These are phyloP conservation scores for Arthrobotrys entomopaga DNA, from an alignment of 2,329 filamentous ascomycete genomes.

Conservation along the genomic window DNA sequence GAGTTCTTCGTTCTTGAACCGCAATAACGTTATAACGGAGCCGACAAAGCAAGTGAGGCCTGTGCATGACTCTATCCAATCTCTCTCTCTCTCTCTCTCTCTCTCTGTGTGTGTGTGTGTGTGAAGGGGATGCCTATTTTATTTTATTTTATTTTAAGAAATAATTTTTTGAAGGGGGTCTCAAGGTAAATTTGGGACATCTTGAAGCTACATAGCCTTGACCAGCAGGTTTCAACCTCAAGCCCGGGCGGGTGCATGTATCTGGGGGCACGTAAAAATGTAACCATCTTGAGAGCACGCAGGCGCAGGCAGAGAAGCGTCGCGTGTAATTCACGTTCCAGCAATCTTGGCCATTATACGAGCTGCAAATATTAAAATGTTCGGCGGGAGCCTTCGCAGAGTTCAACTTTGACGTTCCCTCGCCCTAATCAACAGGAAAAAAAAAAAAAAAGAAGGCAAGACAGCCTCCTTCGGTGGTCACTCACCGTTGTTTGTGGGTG, in stretches of 20 bases:
- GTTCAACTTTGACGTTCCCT: not conserved
- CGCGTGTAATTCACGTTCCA: constrained; percentile 53
- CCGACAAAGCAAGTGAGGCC: constrained; percentile 37
- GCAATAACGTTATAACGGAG: constrained; percentile 29
- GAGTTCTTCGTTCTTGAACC: constrained; percentile 19
- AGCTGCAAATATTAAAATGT: constrained; percentile 47
- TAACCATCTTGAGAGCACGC: too few species aligned
- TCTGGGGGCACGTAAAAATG: not conserved
- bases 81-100: too few species aligned
- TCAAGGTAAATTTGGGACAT: too few species aligned
- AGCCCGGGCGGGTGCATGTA: too few species aligned
- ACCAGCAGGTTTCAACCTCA: too few species aligned
- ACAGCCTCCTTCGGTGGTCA: constrained; percentile 22
- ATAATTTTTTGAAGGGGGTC: too few species aligned
- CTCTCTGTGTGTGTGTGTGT: too few species aligned
- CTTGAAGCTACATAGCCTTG: too few species aligned
- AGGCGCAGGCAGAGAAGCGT: constrained; percentile 6
- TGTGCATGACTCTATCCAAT: constrained; percentile 16
- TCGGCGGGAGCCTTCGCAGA: constrained; percentile 43
- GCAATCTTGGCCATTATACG: constrained; percentile 21
- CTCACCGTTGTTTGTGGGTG: constrained; percentile 28
- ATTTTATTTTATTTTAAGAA: too few species aligned
- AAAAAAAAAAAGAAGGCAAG: not conserved
- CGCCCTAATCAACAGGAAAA: not conserved
- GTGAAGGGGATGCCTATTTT: too few species aligned